Base-by-base conservation (phyloP, 108 stramenopile species). In the Nitzschia inconspicua region DNA sequence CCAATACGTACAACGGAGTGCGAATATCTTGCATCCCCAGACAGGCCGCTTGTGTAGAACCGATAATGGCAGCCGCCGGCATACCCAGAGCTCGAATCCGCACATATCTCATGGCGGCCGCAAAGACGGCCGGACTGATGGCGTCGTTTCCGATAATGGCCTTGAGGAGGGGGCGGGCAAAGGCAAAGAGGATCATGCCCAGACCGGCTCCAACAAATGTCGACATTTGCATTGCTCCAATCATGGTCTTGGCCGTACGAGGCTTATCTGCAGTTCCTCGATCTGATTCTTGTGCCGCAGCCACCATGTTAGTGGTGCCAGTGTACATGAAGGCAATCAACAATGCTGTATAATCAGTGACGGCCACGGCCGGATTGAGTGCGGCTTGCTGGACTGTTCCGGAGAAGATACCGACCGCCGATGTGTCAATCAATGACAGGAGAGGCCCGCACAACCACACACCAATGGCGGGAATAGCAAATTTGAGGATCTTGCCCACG, bases 351-450 rank as follows among this genome's bases (percentile, higher is more conserved):
- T 78, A 87, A 44, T 93, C 91, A 8, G 87, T 83, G 1, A 93
- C 85, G 16, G 77, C 74, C 9, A 84, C 87, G 0, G 91, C 91
- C 0, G 91, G 91, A 56, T 80, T 84, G 11, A 93, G 73, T 5
- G 91, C 91, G 10, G 91, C 91, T 58, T 88, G 91, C 48, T 93
- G 90, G 9, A 73, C 76, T 27, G 90, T 92, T 5, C 90, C 90
- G 6, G 80, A 75, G 18, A 92, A 57, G 8, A 92, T 30, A 3
- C 90, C 90, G 9, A 92, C 90, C 4, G 85, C 68, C 4, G 78
- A 77, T 8, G 91, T 88, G 47, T 93, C 91, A 60, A 93, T 93
- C 70, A 93, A 67, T 28, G 85, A 86, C 9, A 93, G 57, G 0
- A 93, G 55, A 4, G 88, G 93, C 22, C 68, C 56, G 44, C 93